Percentiles rank a stretch among this genome's conserved stretches.
phyloP scores from a whole-genome alignment of 495 filamentous ascomycete genomes.

The Achaetomiella virescens region DNA sequence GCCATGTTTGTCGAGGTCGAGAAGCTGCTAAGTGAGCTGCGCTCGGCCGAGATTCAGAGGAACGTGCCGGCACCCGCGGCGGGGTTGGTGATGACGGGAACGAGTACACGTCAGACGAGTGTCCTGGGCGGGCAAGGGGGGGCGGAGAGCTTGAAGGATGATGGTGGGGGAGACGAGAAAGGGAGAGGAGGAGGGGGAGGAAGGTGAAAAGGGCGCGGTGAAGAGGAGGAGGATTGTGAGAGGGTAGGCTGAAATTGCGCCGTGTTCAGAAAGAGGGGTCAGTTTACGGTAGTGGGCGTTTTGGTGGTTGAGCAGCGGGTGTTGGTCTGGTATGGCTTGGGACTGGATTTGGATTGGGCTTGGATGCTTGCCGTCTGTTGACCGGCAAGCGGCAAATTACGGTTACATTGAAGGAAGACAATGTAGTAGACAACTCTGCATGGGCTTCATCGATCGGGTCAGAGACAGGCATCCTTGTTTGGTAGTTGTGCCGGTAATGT shows the following conservation, averaged over 20 bases:
- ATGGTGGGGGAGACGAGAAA: background rate
- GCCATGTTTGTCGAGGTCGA: slow-evolving; percentile 81
- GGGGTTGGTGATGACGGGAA: slow-evolving; percentile 14
- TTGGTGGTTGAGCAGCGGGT: too few relatives aligned
- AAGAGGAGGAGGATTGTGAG: slow-evolving; percentile 13
- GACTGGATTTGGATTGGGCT: background rate
- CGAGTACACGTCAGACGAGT: slow-evolving; percentile 27
- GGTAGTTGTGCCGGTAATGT: too few relatives aligned
- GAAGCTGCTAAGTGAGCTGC: slow-evolving; percentile 46
- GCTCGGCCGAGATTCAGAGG: slow-evolving; percentile 30
- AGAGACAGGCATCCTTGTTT: too few relatives aligned
- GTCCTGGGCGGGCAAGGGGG: slow-evolving; percentile 12
- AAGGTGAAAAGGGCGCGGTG: background rate
- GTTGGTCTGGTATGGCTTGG: background rate
- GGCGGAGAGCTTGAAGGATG: slow-evolving; percentile 1
- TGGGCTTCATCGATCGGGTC: too few relatives aligned
- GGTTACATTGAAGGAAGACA: too few relatives aligned
- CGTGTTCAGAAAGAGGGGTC: too few relatives aligned
- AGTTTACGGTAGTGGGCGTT: too few relatives aligned
- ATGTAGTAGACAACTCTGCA: too few relatives aligned
- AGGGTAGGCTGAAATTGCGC: background rate
- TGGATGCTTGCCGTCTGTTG: too few relatives aligned
- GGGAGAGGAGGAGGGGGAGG: slow-evolving; percentile 7
- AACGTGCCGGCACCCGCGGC: slow-evolving; percentile 6
- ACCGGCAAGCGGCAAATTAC: too few relatives aligned